phyloP scores from a whole-genome alignment of 164 flowering plant genomes.

The Brasenia schreberi region DNA sequence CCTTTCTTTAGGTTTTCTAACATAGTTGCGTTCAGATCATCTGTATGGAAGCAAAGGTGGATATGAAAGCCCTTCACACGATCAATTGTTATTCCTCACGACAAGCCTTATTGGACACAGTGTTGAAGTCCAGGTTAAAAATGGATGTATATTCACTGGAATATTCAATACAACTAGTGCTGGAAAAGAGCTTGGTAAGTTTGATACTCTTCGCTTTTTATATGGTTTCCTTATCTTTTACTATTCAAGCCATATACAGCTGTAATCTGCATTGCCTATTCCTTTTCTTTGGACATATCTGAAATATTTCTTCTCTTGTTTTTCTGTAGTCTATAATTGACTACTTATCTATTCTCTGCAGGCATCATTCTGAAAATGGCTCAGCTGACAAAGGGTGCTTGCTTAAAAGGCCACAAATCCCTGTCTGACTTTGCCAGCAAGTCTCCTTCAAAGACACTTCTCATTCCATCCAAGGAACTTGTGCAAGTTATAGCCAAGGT shows the following conservation, averaged over 20 bases:
- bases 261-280: too few species aligned
- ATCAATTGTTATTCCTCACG: constrained; percentile 57
- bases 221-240: not conserved
- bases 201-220: not conserved
- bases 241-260: not conserved
- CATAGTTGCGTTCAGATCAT: constrained; percentile 20
- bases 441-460: constrained; percentile 54
- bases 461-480: constrained; percentile 74
- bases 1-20: not conserved
- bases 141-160: constrained; percentile 79
- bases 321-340: too few species aligned
- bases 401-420: constrained; percentile 38
- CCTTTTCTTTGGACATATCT: too few species aligned
- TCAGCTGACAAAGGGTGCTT: constrained; percentile 49
- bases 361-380: constrained; percentile 89
- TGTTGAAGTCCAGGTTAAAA: constrained; percentile 86
- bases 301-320: too few species aligned
- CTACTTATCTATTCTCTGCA: constrained; percentile 11
- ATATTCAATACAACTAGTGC: constrained; percentile 65
- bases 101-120: constrained; percentile 78
- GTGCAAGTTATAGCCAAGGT: constrained; percentile 95
- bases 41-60: constrained; percentile 29
- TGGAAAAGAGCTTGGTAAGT: constrained; percentile 85
- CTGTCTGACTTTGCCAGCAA: constrained; percentile 32
- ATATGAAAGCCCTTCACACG: constrained; percentile 43